Conservation (phyloP, 805 yeast genomes). For the Diddensiella santjacobensis region DNA sequence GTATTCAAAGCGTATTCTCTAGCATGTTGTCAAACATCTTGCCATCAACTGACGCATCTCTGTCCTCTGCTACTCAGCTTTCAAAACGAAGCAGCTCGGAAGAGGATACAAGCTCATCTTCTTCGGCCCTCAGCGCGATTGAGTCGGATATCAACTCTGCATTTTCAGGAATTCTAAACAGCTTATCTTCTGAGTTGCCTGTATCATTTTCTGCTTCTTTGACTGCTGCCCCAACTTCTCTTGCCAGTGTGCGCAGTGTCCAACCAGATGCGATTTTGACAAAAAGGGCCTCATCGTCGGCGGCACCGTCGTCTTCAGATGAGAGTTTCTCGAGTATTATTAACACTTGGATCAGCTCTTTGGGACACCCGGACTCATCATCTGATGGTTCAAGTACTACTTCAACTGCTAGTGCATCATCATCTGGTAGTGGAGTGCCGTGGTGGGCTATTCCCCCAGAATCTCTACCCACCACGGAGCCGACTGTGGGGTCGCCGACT, state of each 20-base stretch:
- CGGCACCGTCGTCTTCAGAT: not conserved
- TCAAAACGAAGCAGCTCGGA: conserved; percentile 1
- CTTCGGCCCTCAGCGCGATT: conserved; percentile 9
- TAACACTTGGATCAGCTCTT: not conserved
- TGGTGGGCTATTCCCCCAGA: conserved; percentile 2
- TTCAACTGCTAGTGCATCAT: not conserved
- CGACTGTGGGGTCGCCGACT: too few species aligned
- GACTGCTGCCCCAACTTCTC: conserved; percentile 10
- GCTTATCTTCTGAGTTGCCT: conserved; percentile 19
- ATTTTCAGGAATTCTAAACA: conserved; percentile 19
- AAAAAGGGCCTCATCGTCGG: not conserved
- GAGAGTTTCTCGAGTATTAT: not conserved
- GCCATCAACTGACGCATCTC: not conserved
- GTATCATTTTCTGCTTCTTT: conserved; percentile 11
- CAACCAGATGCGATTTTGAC: not conserved
- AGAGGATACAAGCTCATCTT: not conserved
- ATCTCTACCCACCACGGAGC: not conserved
- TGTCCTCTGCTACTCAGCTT: not conserved
- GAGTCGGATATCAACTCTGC: conserved; percentile 21
- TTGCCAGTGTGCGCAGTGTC: not conserved
- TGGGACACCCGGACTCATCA: not conserved
- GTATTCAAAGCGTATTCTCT: conserved; percentile 1
- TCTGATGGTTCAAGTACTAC: not conserved
- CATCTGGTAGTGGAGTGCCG: not conserved
- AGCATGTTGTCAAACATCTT: not conserved